A percentile compares a stretch with the other conserved stretches of the same genome.
phyloP scores from a whole-genome alignment of 768 basidiomycete species.

The Lactifluus volemus region DNA sequence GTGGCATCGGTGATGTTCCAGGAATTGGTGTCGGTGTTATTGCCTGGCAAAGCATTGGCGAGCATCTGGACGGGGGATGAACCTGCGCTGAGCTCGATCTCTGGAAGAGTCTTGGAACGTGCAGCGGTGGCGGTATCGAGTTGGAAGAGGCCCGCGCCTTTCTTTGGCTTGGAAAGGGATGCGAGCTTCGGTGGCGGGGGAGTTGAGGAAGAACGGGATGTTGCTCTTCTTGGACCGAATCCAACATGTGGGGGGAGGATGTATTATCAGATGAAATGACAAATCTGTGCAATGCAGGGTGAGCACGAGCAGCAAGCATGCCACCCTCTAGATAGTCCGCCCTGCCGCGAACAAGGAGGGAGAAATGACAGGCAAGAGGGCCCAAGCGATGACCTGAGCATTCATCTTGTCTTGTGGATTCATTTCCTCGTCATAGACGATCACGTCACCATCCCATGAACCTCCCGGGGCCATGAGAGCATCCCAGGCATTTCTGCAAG shows the following conservation, averaged over 20 bases:
- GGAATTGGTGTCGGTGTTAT: constrained; percentile 31
- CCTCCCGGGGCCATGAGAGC: constrained; percentile 37
- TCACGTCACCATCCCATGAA: constrained; percentile 68
- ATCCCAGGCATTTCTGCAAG: constrained; percentile 68
- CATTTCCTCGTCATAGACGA: constrained; percentile 75
- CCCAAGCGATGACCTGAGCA: constrained; percentile 54
- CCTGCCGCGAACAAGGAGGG: constrained; percentile 48
- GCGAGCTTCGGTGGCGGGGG: constrained; percentile 15
- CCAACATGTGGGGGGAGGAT: constrained; percentile 21
- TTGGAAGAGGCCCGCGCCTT: constrained; percentile 52
- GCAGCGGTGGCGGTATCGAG: constrained; percentile 51
- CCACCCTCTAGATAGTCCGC: constrained; percentile 71
- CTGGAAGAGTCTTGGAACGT: constrained; percentile 43
- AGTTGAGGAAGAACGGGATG: constrained; percentile 10
- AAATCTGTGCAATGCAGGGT: constrained; percentile 45
- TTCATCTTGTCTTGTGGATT: constrained; percentile 54
- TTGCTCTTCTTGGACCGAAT: constrained; percentile 24
- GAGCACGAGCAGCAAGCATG: constrained; percentile 49
- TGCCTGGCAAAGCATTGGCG: constrained; percentile 31
- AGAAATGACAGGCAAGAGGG: constrained; percentile 52
- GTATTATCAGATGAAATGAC: constrained; percentile 32
- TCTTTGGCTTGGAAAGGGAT: constrained; percentile 23
- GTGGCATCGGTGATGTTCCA: constrained; percentile 37
- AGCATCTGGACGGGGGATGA: constrained; percentile 52
- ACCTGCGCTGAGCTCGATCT: constrained; percentile 41